These are phyloP conservation scores for Rhododendron henanense DNA, from an alignment of 148 eudicot genomes.

Conservation along the genomic window DNA sequence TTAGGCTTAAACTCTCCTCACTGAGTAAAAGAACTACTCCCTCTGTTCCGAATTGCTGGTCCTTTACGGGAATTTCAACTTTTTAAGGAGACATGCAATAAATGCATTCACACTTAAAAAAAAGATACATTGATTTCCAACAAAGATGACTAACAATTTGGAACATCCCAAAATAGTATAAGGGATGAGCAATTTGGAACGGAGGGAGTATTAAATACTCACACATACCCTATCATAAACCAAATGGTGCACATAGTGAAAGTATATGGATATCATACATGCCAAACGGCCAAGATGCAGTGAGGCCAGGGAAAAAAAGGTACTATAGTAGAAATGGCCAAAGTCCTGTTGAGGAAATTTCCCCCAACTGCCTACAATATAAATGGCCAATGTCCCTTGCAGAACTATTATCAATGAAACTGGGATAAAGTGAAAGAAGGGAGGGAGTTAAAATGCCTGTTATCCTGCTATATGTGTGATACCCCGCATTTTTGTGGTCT, in stretches of 20 bases:
- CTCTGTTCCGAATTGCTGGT: too few species aligned
- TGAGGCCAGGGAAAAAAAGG: too few species aligned
- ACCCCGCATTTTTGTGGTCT: background rate
- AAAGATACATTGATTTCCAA: too few species aligned
- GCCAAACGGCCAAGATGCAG: background rate
- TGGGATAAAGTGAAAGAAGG: background rate
- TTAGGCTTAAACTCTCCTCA: background rate
- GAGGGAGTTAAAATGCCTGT: background rate
- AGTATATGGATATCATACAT: background rate
- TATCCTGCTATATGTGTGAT: background rate
- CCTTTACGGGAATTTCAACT: too few species aligned
- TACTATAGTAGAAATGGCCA: too few species aligned
- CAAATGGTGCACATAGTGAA: background rate
- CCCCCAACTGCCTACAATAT: background rate
- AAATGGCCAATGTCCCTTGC: background rate
- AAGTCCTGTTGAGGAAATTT: background rate
- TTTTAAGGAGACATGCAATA: too few species aligned
- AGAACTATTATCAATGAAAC: background rate
- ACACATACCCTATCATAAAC: background rate
- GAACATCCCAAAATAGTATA: too few species aligned
- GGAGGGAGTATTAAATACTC: too few species aligned
- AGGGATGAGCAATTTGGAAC: too few species aligned
- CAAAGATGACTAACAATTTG: too few species aligned
- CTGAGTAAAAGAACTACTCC: too few species aligned
- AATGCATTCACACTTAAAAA: too few species aligned